Evolutionary conservation across 2,329 filamentous ascomycete species (phyloP).

Genomic region (Beauveria asiatica): DNA sequence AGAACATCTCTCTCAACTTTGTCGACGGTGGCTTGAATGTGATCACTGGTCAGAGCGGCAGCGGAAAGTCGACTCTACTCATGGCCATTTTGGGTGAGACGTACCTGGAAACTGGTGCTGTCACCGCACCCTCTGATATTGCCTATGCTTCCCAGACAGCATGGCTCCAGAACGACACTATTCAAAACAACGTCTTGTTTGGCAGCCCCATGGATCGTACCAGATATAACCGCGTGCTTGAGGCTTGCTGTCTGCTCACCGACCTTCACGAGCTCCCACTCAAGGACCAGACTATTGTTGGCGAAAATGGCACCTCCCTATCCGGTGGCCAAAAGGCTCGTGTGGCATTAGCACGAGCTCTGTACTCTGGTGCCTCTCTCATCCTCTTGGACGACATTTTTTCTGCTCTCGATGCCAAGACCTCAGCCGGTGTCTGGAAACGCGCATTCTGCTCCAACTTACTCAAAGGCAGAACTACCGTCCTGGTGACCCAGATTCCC

Average conservation of each 20-base stretch:
- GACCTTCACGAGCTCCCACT: slow-evolving; percentile 43
- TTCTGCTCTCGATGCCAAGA: slow-evolving; percentile 51
- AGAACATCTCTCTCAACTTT: slow-evolving; percentile 42
- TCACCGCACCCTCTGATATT: slow-evolving; percentile 42
- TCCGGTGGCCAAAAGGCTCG: slow-evolving; percentile 50
- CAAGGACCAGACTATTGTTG: slow-evolving; percentile 43
- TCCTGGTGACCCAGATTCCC: slow-evolving; percentile 49
- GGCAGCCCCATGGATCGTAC: slow-evolving; percentile 39
- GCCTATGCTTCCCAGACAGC: slow-evolving; percentile 50
- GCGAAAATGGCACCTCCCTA: slow-evolving; percentile 46
- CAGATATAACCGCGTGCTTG: slow-evolving; percentile 47
- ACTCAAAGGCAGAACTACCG: slow-evolving; percentile 43
- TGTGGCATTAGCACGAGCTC: slow-evolving; percentile 46
- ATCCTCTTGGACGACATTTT: slow-evolving; percentile 52
- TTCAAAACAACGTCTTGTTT: slow-evolving; percentile 48
- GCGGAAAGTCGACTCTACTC: slow-evolving; percentile 49
- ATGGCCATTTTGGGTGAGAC: slow-evolving; percentile 48
- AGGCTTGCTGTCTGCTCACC: slow-evolving; percentile 44
- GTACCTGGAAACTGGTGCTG: slow-evolving; percentile 36
- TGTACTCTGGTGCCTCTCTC: slow-evolving; percentile 48
- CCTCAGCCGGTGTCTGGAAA: slow-evolving; percentile 46
- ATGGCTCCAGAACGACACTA: slow-evolving; percentile 49
- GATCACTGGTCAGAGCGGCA: slow-evolving; percentile 44
- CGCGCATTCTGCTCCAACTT: slow-evolving; percentile 49
- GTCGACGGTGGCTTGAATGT: slow-evolving; percentile 46